phyloP scores from a whole-genome alignment of 495 filamentous ascomycete genomes.

The Neurospora sp. region DNA sequence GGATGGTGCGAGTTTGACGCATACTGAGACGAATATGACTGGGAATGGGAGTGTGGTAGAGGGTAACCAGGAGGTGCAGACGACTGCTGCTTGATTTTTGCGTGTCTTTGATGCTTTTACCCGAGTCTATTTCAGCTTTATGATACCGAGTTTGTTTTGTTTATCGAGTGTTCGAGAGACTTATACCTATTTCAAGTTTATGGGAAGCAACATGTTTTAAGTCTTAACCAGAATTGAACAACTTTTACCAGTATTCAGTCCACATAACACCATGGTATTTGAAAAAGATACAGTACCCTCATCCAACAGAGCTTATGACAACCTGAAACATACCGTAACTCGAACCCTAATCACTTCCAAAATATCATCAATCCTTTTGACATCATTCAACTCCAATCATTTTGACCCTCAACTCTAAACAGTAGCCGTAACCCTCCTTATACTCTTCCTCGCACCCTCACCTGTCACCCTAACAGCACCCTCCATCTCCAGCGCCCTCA shows the following conservation, averaged over 20 bases:
- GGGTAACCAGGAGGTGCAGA: background rate
- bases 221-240: background rate
- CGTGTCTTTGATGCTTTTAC: background rate
- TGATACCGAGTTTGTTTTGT: conserved; percentile 6
- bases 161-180: background rate
- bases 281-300: background rate
- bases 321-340: background rate
- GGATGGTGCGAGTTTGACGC: background rate
- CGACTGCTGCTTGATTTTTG: background rate
- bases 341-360: background rate
- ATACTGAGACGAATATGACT: background rate
- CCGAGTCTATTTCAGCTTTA: background rate
- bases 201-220: background rate
- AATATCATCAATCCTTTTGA: background rate
- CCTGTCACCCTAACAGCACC: conserved; percentile 72
- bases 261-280: background rate
- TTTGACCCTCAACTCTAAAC: conserved; percentile 10
- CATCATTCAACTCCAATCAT: background rate
- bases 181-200: background rate
- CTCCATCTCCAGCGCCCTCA: conserved; percentile 73
- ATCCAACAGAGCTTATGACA: background rate
- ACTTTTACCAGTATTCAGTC: background rate
- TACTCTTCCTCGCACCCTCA: conserved; percentile 71
- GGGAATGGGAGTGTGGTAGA: background rate
- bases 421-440: conserved; percentile 59